Evolutionary conservation across 2,329 filamentous ascomycete species (phyloP).

Genomic region (Pseudonectria foliicola): DNA sequence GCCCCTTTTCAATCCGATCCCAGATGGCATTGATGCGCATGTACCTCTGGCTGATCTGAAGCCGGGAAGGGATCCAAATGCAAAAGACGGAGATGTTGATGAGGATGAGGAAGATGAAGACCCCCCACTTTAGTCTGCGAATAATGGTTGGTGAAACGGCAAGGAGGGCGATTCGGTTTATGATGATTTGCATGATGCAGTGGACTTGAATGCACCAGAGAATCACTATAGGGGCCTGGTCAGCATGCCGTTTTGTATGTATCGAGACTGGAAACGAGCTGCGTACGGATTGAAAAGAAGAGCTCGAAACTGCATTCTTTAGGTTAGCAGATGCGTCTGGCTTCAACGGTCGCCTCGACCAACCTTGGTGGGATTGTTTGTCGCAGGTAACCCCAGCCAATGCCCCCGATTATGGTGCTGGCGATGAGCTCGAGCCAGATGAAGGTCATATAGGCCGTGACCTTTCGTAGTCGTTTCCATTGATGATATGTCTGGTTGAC

Average conservation of each 20-base stretch:
- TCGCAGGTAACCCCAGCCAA: conserved; percentile 30
- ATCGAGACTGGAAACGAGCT: neutral
- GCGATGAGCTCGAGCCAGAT: conserved; percentile 34
- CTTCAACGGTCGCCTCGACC: neutral
- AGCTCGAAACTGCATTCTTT: conserved; percentile 21
- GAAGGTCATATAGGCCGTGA: conserved; percentile 31
- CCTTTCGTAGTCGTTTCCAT: conserved; percentile 23
- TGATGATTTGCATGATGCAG: conserved; percentile 44
- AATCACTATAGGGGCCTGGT: conserved; percentile 22
- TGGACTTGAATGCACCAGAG: conserved; percentile 31
- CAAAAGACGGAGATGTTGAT: conserved; percentile 44
- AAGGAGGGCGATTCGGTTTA: conserved; percentile 42
- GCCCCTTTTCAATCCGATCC: conserved; percentile 42
- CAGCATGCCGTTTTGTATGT: conserved; percentile 1
- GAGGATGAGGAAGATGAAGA: conserved; percentile 31
- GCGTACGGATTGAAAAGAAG: conserved; percentile 17
- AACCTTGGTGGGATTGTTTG: conserved; percentile 23
- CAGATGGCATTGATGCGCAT: conserved; percentile 38
- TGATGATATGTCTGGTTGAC: conserved; percentile 28
- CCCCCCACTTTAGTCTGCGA: conserved; percentile 35
- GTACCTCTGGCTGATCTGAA: conserved; percentile 32
- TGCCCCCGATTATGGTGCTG: conserved; percentile 26
- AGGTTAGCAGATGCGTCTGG: conserved; percentile 3
- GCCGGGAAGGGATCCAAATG: conserved; percentile 43
- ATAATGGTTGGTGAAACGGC: conserved; percentile 31